phyloP scores from a whole-genome alignment of 768 basidiomycete species.

The Pulveroboletus frians region DNA sequence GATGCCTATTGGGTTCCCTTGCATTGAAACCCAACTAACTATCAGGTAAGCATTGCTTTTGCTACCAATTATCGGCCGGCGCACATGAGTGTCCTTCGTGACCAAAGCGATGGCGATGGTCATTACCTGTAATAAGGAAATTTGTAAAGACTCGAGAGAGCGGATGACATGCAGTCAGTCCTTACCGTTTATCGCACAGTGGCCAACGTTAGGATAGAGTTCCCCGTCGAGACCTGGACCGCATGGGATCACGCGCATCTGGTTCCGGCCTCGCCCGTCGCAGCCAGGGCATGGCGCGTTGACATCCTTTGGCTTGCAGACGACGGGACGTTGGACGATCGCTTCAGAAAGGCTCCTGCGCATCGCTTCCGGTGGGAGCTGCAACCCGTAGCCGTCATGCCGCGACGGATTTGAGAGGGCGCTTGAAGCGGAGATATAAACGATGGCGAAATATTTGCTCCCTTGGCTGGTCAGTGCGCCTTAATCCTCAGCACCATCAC shows the following conservation, averaged over 20 bases:
- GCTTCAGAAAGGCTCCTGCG: slow-evolving; percentile 16
- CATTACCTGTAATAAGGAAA: slow-evolving; percentile 7
- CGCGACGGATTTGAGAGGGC: slow-evolving; percentile 17
- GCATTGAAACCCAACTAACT: slow-evolving; percentile 36
- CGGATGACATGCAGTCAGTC: neutral
- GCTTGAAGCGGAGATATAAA: slow-evolving; percentile 28
- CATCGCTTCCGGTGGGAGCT: slow-evolving; percentile 18
- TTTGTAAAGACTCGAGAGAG: neutral
- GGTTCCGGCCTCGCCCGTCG: neutral
- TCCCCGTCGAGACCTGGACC: neutral
- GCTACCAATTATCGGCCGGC: slow-evolving; percentile 13
- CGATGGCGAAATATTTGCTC: slow-evolving; percentile 19
- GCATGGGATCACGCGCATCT: neutral
- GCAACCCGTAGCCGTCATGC: slow-evolving; percentile 24
- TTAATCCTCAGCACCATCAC: slow-evolving; percentile 36
- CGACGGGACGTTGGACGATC: slow-evolving; percentile 20
- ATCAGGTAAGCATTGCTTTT: slow-evolving; percentile 30
- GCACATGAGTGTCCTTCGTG: slow-evolving; percentile 8
- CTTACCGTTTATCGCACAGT: neutral
- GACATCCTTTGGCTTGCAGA: slow-evolving; percentile 5
- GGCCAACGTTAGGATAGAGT: neutral
- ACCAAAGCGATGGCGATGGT: slow-evolving; percentile 2
- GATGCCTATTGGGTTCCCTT: slow-evolving; percentile 33
- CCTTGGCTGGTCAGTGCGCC: slow-evolving; percentile 30
- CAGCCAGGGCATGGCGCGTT: neutral